phyloP scores from a whole-genome alignment of 352 stramenopile species.

The Phytophthora megakarya region DNA sequence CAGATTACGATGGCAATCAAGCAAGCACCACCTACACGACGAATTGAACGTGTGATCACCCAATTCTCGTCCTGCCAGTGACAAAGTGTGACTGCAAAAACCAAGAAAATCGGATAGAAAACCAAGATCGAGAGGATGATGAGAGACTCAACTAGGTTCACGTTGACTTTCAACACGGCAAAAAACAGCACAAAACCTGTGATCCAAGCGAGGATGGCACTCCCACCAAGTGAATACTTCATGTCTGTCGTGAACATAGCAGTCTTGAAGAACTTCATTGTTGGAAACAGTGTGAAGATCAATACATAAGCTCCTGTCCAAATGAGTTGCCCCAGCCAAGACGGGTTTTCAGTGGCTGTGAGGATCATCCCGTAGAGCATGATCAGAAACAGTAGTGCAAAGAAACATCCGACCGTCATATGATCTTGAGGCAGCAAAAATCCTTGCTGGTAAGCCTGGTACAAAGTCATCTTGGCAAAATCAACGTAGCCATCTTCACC shows the following conservation, averaged over 20 bases:
- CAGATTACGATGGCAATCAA: slow-evolving; percentile 52
- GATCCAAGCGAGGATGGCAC: slow-evolving; percentile 69
- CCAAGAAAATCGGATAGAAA: slow-evolving; percentile 81
- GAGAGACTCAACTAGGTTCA: slow-evolving; percentile 79
- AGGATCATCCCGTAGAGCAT: slow-evolving; percentile 75
- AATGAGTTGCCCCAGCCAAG: slow-evolving; percentile 75
- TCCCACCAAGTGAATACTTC: slow-evolving; percentile 50
- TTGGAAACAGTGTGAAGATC: slow-evolving; percentile 73
- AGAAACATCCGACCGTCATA: slow-evolving; percentile 69
- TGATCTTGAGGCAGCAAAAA: slow-evolving; percentile 82
- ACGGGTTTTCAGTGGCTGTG: slow-evolving; percentile 63
- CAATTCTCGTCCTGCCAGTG: slow-evolving; percentile 84
- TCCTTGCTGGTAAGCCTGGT: slow-evolving; percentile 68
- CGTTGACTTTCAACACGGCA: slow-evolving; percentile 50
- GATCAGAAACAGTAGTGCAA: slow-evolving; percentile 50
- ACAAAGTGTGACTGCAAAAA: slow-evolving; percentile 71
- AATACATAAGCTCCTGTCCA: slow-evolving; percentile 68
- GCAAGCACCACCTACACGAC: slow-evolving; percentile 28
- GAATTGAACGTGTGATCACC: slow-evolving; percentile 54
- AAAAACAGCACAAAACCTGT: slow-evolving; percentile 79
- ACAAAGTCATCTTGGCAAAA: slow-evolving; percentile 76
- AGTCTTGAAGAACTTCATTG: slow-evolving; percentile 83
- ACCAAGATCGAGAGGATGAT: slow-evolving; percentile 75
- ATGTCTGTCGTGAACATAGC: slow-evolving; percentile 62
- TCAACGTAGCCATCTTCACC: slow-evolving; percentile 43